These are phyloP conservation scores for Ophiostoma australiae DNA, from an alignment of 2,329 filamentous ascomycete genomes.

Conservation along the genomic window DNA sequence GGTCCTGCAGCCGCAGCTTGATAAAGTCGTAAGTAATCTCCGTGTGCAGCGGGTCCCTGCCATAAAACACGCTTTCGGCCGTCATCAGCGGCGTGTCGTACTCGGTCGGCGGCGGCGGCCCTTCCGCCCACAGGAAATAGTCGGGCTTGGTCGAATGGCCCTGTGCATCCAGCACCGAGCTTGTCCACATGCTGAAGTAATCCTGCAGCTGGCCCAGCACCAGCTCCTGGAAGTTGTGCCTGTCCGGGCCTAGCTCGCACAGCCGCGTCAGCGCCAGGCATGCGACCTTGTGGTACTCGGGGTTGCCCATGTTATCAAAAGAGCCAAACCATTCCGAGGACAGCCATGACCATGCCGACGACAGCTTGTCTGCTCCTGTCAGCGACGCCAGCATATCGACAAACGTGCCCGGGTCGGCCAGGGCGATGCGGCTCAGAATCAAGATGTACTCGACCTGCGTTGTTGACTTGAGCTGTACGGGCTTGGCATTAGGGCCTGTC, in stretches of 20 bases:
- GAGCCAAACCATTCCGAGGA: slow-evolving; percentile 62
- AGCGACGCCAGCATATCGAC: slow-evolving; percentile 50
- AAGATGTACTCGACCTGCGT: slow-evolving; percentile 82
- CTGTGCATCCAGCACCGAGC: slow-evolving; percentile 60
- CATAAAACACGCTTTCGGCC: slow-evolving; percentile 48
- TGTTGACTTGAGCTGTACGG: slow-evolving; percentile 64
- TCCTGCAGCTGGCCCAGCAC: slow-evolving; percentile 62
- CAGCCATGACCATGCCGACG: slow-evolving; percentile 55
- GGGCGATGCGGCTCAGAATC: slow-evolving; percentile 71
- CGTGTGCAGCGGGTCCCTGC: slow-evolving; percentile 62
- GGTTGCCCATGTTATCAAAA: slow-evolving; percentile 62
- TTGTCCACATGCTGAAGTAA: slow-evolving; percentile 71
- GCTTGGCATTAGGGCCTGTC: slow-evolving; percentile 65
- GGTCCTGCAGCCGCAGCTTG: slow-evolving; percentile 53
- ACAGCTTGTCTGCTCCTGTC: slow-evolving; percentile 19
- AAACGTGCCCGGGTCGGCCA: slow-evolving; percentile 67
- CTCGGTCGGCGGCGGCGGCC: slow-evolving; percentile 37
- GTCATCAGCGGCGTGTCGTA: slow-evolving; percentile 54
- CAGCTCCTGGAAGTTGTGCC: slow-evolving; percentile 43
- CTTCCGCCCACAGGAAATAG: slow-evolving; percentile 45
- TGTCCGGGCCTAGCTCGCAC: slow-evolving; percentile 48
- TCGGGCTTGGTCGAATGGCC: slow-evolving; percentile 50
- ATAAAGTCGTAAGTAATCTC: slow-evolving; percentile 62
- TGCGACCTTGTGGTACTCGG: slow-evolving; percentile 64
- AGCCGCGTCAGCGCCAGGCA: slow-evolving; percentile 68